phyloP scores from a whole-genome alignment of 23 red algal genomes.

The Gracilaria domingensis region DNA sequence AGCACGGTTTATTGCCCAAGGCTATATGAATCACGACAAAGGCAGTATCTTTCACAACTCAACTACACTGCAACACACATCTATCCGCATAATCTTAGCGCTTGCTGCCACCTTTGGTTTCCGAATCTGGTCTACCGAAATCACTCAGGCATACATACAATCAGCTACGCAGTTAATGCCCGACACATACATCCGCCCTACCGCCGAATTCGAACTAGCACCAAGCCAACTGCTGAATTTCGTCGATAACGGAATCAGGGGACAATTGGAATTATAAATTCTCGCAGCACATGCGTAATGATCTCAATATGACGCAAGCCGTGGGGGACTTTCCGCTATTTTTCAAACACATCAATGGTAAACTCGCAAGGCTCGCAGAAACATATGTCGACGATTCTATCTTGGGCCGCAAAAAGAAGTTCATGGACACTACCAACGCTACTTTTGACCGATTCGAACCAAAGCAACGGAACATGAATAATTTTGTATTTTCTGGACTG shows the following conservation, averaged over 20 bases:
- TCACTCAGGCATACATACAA: constrained; percentile 66
- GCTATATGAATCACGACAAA: constrained; percentile 20
- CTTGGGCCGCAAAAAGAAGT: too few species aligned
- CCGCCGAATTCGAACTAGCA: constrained; percentile 38
- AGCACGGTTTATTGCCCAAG: constrained; percentile 58
- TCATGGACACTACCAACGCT: too few species aligned
- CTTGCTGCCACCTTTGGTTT: constrained; percentile 66
- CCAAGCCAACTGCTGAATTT: constrained; percentile 43
- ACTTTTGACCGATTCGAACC: too few species aligned
- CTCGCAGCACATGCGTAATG: constrained; percentile 35
- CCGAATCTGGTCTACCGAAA: constrained; percentile 33
- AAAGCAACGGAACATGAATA: too few species aligned
- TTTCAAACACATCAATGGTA: constrained; percentile 33
- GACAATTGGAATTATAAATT: constrained; percentile 59
- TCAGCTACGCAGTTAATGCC: constrained; percentile 25
- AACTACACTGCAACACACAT: constrained; percentile 26
- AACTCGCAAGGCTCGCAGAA: constrained; percentile 4
- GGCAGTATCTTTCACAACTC: constrained; percentile 31
- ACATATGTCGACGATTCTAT: constrained; percentile 56
- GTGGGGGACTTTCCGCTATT: constrained; percentile 28
- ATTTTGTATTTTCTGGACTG: too few species aligned
- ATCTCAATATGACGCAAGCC: constrained; percentile 28
- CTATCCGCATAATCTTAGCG: constrained; percentile 34
- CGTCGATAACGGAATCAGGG: constrained; percentile 18
- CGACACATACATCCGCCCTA: constrained; percentile 46